Evolutionary conservation across 2,329 filamentous ascomycete genomes (phyloP).

Genomic region (Calonectria pauciramosa): DNA sequence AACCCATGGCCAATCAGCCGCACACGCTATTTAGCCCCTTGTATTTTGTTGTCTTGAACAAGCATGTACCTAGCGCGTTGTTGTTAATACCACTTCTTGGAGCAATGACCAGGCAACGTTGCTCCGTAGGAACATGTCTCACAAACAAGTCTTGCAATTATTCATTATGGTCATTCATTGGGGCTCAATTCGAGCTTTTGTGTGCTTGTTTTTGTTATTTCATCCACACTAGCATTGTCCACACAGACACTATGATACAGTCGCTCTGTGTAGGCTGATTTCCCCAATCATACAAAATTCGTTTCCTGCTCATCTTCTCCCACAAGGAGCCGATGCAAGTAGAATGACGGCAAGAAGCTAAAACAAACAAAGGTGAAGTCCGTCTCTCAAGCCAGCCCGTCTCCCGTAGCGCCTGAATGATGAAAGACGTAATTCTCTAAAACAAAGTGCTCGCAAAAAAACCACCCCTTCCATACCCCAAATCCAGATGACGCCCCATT

Average conservation of each 20-base stretch:
- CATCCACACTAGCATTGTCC: constrained; percentile 11
- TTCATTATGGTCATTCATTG: constrained; percentile 9
- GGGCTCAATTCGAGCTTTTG: constrained; percentile 33
- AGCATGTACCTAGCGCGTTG: background rate
- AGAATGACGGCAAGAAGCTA: constrained; percentile 12
- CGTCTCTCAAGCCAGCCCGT: constrained; percentile 25
- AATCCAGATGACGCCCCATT: constrained; percentile 33
- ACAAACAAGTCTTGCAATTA: background rate
- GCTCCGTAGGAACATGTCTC: background rate
- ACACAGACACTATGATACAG: constrained; percentile 37
- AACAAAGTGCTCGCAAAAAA: constrained; percentile 30
- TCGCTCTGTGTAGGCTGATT: constrained; percentile 14
- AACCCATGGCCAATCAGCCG: background rate
- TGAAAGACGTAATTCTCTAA: constrained; percentile 39
- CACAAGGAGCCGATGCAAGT: constrained; percentile 22
- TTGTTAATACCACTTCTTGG: background rate
- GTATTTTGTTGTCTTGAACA: background rate
- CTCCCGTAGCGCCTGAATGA: constrained; percentile 38
- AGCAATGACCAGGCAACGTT: background rate
- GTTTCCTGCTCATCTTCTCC: constrained; percentile 24
- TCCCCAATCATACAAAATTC: constrained; percentile 37
- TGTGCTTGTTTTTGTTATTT: constrained; percentile 29
- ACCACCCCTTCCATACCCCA: constrained; percentile 26
- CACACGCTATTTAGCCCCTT: background rate
- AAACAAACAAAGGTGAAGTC: constrained; percentile 15